Base-by-base conservation (phyloP, 2,329 filamentous ascomycete species). In the Sclerotinia borealis region DNA sequence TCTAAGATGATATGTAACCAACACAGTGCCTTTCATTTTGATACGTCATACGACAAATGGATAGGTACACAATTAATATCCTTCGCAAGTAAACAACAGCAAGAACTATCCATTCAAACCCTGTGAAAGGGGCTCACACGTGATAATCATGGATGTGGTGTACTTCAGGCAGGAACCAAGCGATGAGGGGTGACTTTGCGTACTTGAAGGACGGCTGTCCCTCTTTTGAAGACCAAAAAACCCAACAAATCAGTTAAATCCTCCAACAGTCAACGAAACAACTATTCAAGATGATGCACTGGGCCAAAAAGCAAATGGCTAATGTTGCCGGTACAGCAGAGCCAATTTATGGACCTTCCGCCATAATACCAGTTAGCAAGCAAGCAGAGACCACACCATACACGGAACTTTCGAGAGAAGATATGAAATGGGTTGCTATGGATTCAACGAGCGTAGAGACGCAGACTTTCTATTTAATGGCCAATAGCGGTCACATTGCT, bases 271-370 rank as follows among this genome's bases (percentile, higher is more conserved):
- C 27, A 41, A 36, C 6, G 8, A 52, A 39, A 63, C 52, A 58
- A 48, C 45, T 54, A 52, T 68, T 71, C 76, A 83, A 74, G 77
- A 95, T 91, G 88, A 93, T 96, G 82, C 95, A 92, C 82, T 97
- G 92, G 92, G 88, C 92, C 72, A 95, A 96, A 80, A 89, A 93
- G 79, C 87, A 89, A 92, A 77, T 89, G 78, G 85, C 83, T 77
- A 83, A 93, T 77, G 92, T 96, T 76, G 92, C 93, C 75, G 93
- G 96, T 79, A 98, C 93, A 62, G 90, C 96, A 77, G 93, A 97
- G 83, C 93, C 93, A 75, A 90, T 96, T 78, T 97, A 99, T 77
- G 95, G 95, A 69, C 88, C 93, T 56, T 84, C 87, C 9, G 93
- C 93, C 72, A 91, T 98, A 77, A 89, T 86, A 74, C 88, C 93